Base-by-base conservation (phyloP, 495 filamentous ascomycete genomes). In the Chaetomium cochliodes region DNA sequence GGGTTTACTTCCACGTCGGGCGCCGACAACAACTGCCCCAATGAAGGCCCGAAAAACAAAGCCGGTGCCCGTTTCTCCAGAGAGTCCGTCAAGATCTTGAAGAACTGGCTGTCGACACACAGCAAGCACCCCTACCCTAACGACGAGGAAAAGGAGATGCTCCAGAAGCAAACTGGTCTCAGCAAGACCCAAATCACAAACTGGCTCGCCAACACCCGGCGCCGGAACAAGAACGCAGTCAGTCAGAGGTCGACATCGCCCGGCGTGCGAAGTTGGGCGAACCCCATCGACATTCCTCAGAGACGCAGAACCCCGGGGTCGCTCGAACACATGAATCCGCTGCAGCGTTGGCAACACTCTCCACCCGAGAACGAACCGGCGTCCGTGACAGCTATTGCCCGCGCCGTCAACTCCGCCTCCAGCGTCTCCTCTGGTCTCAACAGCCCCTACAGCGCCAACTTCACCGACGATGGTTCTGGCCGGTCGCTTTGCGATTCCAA, bases 281-380 rank as follows among this genome's bases (percentile, higher is more conserved):
- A 82, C 58, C 83, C 84, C 5, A 85, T 93, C 60, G 84, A 91
- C 69, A 91, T 93, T 80, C 89, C 73, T 23, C 78, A 71, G 62
- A 74, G 78, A 62, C 77, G 75, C 62, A 77, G 77, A 6, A 79
- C 77, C 8, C 75, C 81, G 65, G 75, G 78, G 26, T 66, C 78
- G 33, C 65, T 86, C 26, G 84, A 88, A 41, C 77, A 84, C 73
- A 87, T 92, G 86, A 91, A 90, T 65, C 91, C 91, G 13, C 74
- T 96, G 54, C 90, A 96, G 76, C 82, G 91, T 81, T 96, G 91
- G 91, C 86, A 90, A 75, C 81, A 88, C 76, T 92, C 90, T 60
- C 91, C 91, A 9, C 91, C 91, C 22, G 91, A 94, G 79, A 83
- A 93, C 80, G 91, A 94, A 87, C 87, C 91, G 51, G 91, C 91